These are phyloP conservation scores for Fusarium fujikuroi DNA, from an alignment of 2,329 filamentous ascomycete genomes.

Conservation along the genomic window DNA sequence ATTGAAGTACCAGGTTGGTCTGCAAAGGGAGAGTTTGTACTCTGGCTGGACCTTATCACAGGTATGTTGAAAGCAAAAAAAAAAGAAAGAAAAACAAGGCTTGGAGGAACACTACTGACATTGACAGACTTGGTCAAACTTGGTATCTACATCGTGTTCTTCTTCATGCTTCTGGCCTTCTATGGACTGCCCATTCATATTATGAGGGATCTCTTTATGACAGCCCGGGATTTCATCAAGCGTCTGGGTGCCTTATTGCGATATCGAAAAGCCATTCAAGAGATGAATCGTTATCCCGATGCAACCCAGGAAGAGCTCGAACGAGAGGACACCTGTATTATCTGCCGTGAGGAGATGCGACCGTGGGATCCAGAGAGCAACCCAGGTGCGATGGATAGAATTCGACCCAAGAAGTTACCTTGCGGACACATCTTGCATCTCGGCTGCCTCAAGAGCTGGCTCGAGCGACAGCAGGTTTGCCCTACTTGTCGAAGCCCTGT, in stretches of 20 bases:
- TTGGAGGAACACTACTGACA: conserved; percentile 26
- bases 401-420: conserved; percentile 92
- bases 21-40: conserved; percentile 90
- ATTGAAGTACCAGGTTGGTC: conserved; percentile 97
- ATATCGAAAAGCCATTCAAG: conserved; percentile 89
- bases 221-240: conserved; percentile 89
- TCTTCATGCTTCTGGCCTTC: conserved; percentile 90
- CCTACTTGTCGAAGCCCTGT: conserved; percentile 92
- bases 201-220: conserved; percentile 94
- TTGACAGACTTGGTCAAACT: conserved; percentile 88
- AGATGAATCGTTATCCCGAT: conserved; percentile 96
- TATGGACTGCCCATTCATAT: conserved; percentile 98
- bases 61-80: conserved; percentile 61
- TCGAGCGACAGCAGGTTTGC: conserved; percentile 96
- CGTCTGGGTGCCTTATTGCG: conserved; percentile 87
- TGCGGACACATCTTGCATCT: conserved; percentile 97
- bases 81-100: too few relatives aligned
- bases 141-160: conserved; percentile 89
- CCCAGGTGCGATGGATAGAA: conserved; percentile 81
- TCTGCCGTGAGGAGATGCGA: conserved; percentile 95
- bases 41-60: conserved; percentile 86
- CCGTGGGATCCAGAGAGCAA: conserved; percentile 71
- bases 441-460: conserved; percentile 94
- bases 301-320: conserved; percentile 87
- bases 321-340: conserved; percentile 94